A percentile compares a stretch with the other conserved stretches of the same genome.
phyloP scores from a whole-genome alignment of 371 early-diverging fungal genomes.

The Syncephalastrum contaminatum region DNA sequence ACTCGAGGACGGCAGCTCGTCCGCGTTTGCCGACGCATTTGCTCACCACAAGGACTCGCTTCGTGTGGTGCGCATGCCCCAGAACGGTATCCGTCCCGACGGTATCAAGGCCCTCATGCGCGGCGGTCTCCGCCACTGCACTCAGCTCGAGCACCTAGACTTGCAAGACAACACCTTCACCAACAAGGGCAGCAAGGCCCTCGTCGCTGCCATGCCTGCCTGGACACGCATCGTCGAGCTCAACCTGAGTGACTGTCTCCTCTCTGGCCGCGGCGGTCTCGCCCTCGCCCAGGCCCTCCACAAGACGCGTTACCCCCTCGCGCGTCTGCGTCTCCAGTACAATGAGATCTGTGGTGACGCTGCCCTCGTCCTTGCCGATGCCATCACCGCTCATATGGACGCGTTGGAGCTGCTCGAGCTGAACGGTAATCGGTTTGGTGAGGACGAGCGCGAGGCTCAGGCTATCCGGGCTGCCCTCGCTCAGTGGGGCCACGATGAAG shows the following conservation, averaged over 20 bases:
- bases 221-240: slow-evolving; percentile 81
- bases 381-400: slow-evolving; percentile 61
- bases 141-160: slow-evolving; percentile 75
- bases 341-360: slow-evolving; percentile 86
- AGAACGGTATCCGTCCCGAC: slow-evolving; percentile 96
- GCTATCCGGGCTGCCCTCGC: slow-evolving; percentile 72
- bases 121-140: slow-evolving; percentile 68
- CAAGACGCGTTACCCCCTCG: slow-evolving; percentile 49
- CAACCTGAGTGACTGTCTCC: slow-evolving; percentile 90
- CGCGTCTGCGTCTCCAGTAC: slow-evolving; percentile 77
- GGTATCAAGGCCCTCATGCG: slow-evolving; percentile 76
- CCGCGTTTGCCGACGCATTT: slow-evolving; percentile 80
- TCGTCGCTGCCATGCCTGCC: slow-evolving; percentile 72
- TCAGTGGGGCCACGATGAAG: slow-evolving; percentile 69
- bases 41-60: slow-evolving; percentile 70
- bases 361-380: slow-evolving; percentile 63
- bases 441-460: slow-evolving; percentile 73
- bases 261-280: slow-evolving; percentile 73
- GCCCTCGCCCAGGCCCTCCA: slow-evolving; percentile 66
- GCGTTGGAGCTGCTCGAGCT: slow-evolving; percentile 72
- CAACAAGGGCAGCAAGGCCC: slow-evolving; percentile 72
- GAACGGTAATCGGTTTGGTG: slow-evolving; percentile 90
- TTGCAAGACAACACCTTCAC: slow-evolving; percentile 98
- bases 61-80: slow-evolving; percentile 88
- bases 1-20: slow-evolving; percentile 82